Conservation (phyloP, 208 protist genomes). For the Leishmania braziliensis region DNA sequence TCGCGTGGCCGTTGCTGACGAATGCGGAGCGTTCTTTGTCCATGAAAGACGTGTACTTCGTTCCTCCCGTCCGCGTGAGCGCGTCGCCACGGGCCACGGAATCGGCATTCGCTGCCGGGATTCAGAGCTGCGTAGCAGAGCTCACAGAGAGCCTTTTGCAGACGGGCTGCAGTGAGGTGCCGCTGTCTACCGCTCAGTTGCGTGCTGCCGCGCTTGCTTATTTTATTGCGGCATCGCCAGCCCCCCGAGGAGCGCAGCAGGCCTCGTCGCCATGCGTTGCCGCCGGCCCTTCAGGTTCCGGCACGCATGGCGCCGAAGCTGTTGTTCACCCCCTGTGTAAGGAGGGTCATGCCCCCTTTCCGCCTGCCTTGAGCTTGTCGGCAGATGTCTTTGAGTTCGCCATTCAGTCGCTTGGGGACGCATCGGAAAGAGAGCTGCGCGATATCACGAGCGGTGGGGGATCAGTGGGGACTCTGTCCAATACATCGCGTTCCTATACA, state of each 20-base stretch:
- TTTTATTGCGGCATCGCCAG: conserved; percentile 5
- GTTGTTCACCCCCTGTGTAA: neutral
- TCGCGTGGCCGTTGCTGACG: conserved; percentile 54
- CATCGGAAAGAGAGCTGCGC: neutral
- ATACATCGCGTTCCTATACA: neutral
- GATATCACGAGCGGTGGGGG: neutral
- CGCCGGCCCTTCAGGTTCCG: neutral
- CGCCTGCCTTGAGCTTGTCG: conserved; percentile 1
- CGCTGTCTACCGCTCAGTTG: conserved; percentile 21
- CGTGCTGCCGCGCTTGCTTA: conserved; percentile 28
- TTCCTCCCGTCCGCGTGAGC: conserved; percentile 38
- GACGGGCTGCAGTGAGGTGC: conserved; percentile 14
- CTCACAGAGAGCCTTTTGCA: conserved; percentile 18
- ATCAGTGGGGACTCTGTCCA: neutral
- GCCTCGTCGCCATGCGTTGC: neutral
- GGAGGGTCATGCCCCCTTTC: neutral
- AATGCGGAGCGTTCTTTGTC: conserved; percentile 18
- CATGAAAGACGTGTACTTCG: conserved; percentile 34
- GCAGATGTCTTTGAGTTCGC: conserved; percentile 28
- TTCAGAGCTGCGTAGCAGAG: conserved; percentile 26
- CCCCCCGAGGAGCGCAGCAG: neutral
- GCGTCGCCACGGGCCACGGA: conserved; percentile 35
- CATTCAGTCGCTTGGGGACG: conserved; percentile 15
- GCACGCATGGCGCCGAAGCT: neutral
- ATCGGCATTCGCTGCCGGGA: conserved; percentile 20